These are phyloP conservation scores for Ballota nigra DNA, from an alignment of 257 asterid genomes.

Conservation along the genomic window DNA sequence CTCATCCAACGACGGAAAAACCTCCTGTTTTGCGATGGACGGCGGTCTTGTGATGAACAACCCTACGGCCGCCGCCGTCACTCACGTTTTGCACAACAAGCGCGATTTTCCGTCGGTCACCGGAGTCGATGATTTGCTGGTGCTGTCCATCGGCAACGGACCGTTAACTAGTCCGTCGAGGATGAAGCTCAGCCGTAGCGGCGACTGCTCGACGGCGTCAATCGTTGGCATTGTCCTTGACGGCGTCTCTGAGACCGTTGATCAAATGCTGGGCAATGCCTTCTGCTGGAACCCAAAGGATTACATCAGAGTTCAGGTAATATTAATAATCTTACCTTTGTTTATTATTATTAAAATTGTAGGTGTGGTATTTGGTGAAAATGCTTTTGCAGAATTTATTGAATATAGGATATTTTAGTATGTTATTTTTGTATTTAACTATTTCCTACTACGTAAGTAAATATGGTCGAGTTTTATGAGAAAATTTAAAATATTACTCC, in stretches of 20 bases:
- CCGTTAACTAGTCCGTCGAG: conserved; percentile 37
- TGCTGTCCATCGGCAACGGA: conserved; percentile 84
- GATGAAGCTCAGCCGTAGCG: conserved; percentile 43
- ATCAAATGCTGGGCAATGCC: conserved; percentile 89
- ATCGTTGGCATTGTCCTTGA: conserved; percentile 71
- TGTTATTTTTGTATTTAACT: too few relatives aligned
- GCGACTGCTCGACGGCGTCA: conserved; percentile 57
- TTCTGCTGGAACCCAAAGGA: conserved; percentile 83
- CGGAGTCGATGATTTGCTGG: conserved; percentile 77
- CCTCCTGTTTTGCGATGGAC: conserved; percentile 77
- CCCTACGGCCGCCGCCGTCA: conserved; percentile 94
- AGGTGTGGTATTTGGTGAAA: neutral
- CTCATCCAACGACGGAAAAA: conserved; percentile 69
- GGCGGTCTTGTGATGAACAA: conserved; percentile 98
- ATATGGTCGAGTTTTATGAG: neutral
- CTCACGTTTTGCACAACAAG: conserved; percentile 92
- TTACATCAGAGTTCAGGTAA: conserved; percentile 91
- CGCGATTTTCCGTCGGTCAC: conserved; percentile 83
- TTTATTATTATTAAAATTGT: too few relatives aligned
- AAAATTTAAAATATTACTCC: too few relatives aligned
- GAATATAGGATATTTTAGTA: too few relatives aligned
- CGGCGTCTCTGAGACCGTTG: conserved; percentile 92
- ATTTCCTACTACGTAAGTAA: too few relatives aligned
- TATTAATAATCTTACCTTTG: neutral
- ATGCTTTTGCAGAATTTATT: neutral